Conservation (phyloP, 108 stramenopile species). For the Phaeodactylum tricornutum region DNA sequence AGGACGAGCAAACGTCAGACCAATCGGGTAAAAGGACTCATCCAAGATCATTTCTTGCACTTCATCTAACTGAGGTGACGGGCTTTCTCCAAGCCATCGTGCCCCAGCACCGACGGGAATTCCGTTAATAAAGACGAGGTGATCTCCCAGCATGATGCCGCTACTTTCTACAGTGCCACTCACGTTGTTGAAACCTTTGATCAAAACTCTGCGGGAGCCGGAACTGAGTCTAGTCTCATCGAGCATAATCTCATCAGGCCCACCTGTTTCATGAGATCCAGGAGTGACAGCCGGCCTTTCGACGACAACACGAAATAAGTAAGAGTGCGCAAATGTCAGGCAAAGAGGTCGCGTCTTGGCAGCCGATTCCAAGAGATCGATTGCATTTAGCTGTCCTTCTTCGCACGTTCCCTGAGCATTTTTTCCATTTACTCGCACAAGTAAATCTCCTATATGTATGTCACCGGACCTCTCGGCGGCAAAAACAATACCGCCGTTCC, state of each 20-base stretch:
- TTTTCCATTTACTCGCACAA: slow-evolving; percentile 60
- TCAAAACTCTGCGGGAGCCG: slow-evolving; percentile 33
- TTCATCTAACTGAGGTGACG: slow-evolving; percentile 27
- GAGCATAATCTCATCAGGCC: slow-evolving; percentile 59
- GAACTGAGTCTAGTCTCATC: slow-evolving; percentile 28
- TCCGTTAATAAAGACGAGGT: slow-evolving; percentile 77
- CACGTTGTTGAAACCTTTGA: slow-evolving; percentile 55
- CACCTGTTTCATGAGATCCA: slow-evolving; percentile 27
- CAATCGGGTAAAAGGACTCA: slow-evolving; percentile 47
- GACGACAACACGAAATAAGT: slow-evolving; percentile 32
- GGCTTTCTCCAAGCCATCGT: slow-evolving; percentile 37
- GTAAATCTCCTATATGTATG: slow-evolving; percentile 40
- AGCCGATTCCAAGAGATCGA: slow-evolving; percentile 39
- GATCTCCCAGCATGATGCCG: slow-evolving; percentile 73
- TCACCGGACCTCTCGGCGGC: slow-evolving; percentile 42
- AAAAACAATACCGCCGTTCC: slow-evolving; percentile 35
- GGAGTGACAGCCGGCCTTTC: slow-evolving; percentile 23
- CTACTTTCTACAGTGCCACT: slow-evolving; percentile 59
- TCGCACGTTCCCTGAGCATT: slow-evolving; percentile 56
- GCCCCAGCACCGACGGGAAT: slow-evolving; percentile 77
- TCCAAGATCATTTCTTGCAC: slow-evolving; percentile 46
- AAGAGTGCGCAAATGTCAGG: slow-evolving; percentile 59
- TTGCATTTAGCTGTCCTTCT: slow-evolving; percentile 37
- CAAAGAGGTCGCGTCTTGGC: slow-evolving; percentile 50
- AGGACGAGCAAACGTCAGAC: slow-evolving; percentile 78